Evolutionary conservation across 805 yeast genomes (phyloP).

Genomic region (Ogataea pilisensis): DNA sequence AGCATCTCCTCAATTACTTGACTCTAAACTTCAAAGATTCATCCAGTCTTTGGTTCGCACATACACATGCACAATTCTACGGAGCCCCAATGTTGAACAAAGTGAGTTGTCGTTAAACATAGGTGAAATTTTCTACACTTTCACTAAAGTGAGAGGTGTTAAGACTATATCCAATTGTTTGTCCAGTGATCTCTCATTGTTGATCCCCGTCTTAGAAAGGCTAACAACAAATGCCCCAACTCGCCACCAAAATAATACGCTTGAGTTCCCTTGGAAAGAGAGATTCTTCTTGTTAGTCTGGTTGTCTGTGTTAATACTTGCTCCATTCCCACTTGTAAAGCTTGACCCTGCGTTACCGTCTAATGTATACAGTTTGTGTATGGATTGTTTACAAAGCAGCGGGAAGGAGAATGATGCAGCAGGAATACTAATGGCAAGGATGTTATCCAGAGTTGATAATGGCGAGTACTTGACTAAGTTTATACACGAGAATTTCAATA

Average conservation of each 20-base stretch:
- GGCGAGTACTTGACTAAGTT: conserved; percentile 25
- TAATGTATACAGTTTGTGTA: conserved; percentile 34
- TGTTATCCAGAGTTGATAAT: conserved; percentile 48
- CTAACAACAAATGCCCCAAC: conserved; percentile 19
- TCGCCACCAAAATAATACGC: too few relatives aligned
- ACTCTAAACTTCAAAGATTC: conserved; percentile 34
- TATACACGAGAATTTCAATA: conserved; percentile 16
- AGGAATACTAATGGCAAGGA: conserved; percentile 46
- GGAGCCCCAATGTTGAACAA: background rate
- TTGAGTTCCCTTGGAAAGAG: conserved; percentile 41
- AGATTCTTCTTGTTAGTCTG: conserved; percentile 56
- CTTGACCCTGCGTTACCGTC: conserved; percentile 33
- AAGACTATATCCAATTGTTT: conserved; percentile 58
- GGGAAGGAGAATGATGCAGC: conserved; percentile 60
- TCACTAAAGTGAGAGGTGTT: conserved; percentile 63
- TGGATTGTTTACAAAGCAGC: conserved; percentile 34
- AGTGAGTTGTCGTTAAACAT: conserved; percentile 8
- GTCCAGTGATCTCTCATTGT: conserved; percentile 51
- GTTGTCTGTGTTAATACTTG: conserved; percentile 64
- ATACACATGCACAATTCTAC: conserved; percentile 21
- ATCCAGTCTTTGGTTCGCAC: conserved; percentile 27
- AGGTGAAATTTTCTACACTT: conserved; percentile 46
- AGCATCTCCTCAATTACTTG: conserved; percentile 49
- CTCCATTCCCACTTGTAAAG: conserved; percentile 61
- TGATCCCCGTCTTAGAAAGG: conserved; percentile 35